Evolutionary conservation across 163 green algal genomes (phyloP), one percentile per base, ranked within the genome.

Genomic region (Scenedesmus sp.): DNA sequence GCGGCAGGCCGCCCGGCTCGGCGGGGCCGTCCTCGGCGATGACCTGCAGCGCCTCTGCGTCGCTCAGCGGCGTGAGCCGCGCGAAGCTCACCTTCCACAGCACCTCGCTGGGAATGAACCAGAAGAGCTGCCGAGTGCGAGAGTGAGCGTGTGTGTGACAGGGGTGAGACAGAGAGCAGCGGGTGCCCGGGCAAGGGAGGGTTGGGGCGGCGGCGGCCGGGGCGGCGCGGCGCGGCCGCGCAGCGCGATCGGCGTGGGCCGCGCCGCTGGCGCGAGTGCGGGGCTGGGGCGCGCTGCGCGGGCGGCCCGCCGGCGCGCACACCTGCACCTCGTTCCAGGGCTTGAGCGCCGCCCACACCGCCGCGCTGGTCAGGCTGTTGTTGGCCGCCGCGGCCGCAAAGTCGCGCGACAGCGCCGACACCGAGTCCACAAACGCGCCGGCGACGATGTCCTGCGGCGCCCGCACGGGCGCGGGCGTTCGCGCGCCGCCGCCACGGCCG

Each of bases 41-140:
- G 1, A 69, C 62, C 56, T 34, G 56, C 22, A 39, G 14, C 56
- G 33, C 24, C 15, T 50, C 60, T 29, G 51, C 60, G 15, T 70
- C 18, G 18, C 45, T 74, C 11, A 60, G 63, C 1, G 42, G 17
- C 20, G 47, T 73, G 18, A 34, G 18, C 2, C 36, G 69, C 54
- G 58, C 1, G 9, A 48, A 77, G 26, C 50, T 67, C 33, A 75
- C 36, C 31, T 50, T 65, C 74, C 74, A 81, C 4, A 67, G 48
- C 22, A 77, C 48, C 31, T 70, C 31, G 29, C 48, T 85, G 20
- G 88, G 84, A 26, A 91, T 60, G 24, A 89, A 87, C 88, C 87
- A 94, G 47, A 95, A 92, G 13, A 81, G 33, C 77, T 93, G 83
- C n/a, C n/a, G n/a, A n/a, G n/a, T n/a, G n/a, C n/a, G n/a, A n/a